Percentiles rank a stretch among this genome's conserved stretches.
These are phyloP conservation scores for Pleurozium schreberi DNA, from an alignment of 225 moss, liverwort and hornwort genomes.

Conservation along the genomic window DNA sequence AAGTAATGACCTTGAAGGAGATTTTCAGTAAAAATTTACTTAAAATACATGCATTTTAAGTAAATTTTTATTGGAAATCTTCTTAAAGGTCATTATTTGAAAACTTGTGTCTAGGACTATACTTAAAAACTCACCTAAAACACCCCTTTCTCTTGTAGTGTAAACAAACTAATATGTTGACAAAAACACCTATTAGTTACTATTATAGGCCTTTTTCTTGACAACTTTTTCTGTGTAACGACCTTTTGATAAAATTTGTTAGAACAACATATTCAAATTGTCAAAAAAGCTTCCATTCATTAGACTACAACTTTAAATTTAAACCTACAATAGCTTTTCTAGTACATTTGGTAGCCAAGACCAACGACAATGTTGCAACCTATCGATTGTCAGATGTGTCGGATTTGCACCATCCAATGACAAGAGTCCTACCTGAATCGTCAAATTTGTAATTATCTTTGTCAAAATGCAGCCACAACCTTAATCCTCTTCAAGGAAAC, in stretches of 20 bases:
- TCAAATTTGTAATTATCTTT: background rate
- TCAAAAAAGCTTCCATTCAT: background rate
- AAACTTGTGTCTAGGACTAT: too few relatives aligned
- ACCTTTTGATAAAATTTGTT: background rate
- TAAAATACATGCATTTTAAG: too few relatives aligned
- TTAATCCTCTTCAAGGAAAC: accelerated
- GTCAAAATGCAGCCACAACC: accelerated
- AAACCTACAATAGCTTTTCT: too few relatives aligned
- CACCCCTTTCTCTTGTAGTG: too few relatives aligned
- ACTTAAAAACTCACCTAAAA: too few relatives aligned
- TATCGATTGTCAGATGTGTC: accelerated
- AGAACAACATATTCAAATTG: background rate
- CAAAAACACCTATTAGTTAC: background rate
- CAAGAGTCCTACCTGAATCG: background rate
- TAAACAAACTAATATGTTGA: background rate
- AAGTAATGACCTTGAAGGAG: too few relatives aligned
- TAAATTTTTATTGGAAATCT: too few relatives aligned
- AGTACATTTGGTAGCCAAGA: accelerated
- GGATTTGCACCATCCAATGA: accelerated
- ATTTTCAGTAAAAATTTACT: too few relatives aligned
- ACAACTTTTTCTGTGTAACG: accelerated
- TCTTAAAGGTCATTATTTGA: too few relatives aligned
- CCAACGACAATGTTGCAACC: background rate
- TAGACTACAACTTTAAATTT: background rate
- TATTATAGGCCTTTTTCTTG: too few relatives aligned